Base-by-base conservation (phyloP, 371 early-diverging fungal species). In the Ordospora colligata region DNA sequence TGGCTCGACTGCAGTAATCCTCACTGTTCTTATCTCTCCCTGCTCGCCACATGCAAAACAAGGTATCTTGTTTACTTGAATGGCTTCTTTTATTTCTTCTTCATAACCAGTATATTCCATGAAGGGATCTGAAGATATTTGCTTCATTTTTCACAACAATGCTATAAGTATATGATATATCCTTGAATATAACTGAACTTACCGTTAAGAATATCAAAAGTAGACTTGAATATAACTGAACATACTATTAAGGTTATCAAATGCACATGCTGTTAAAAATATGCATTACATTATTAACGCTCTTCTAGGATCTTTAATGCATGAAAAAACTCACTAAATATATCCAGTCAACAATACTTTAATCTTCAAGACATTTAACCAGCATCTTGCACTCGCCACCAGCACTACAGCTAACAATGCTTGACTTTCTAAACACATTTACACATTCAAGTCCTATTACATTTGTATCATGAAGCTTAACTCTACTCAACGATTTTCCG, bases 341-440 rank as follows among this genome's bases (percentile, higher is more conserved):
- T 37, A 37, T 9, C 25, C 17, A 14, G 37, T 14, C 11, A 7
- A 58, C 40, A 40, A 58, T 37, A 58, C 2, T 58, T 58, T 37
- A 58, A 58, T 58, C 58, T 58, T 40, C 58, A 37, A 58, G 14
- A 58, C 40, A 37, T 58, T 19, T 58, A n/a, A 58, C 40, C 58
- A 27, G 40, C 40, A 58, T 37, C 58, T 58, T 58, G 19, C 58
- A 58, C n/a, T 58, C 58, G 8, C 58, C 58, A 32, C 25, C 40
- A 37, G 58, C 58, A 14, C 58, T 58, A 17, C 58, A 58, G n/a
- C 58, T 58, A 58, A 58, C 37, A 58, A 58, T 19, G 17, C 58
- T 58, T 58, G 58, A 19, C 58, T 58, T 58, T 58, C 58, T 58
- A 58, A 58, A 58, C 25, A 58, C 37, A 58, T 58, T 58, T 37